Evolutionary conservation across 768 basidiomycete genomes (phyloP).

Genomic region (Inosperma sp.): DNA sequence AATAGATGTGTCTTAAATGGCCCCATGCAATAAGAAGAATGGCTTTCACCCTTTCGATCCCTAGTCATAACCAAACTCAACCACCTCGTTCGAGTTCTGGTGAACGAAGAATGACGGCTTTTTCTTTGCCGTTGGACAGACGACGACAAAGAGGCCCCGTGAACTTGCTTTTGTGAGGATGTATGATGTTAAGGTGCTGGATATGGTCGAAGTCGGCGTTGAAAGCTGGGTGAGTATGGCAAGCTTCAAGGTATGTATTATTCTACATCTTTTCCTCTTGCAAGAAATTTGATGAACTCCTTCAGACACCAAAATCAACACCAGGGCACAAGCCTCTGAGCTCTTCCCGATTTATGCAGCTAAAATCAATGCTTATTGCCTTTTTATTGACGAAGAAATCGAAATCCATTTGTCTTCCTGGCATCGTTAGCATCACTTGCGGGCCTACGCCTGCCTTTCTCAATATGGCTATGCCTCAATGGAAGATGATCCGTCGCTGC

Average conservation of each 20-base stretch:
- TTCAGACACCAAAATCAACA: slow-evolving; percentile 83
- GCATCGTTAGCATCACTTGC: slow-evolving; percentile 76
- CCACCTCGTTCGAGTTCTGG: slow-evolving; percentile 84
- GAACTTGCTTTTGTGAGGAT: slow-evolving; percentile 80
- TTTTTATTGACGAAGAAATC: slow-evolving; percentile 86
- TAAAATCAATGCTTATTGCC: slow-evolving; percentile 89
- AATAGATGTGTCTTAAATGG: slow-evolving; percentile 88
- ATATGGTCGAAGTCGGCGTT: slow-evolving; percentile 94
- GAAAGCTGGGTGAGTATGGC: slow-evolving; percentile 75
- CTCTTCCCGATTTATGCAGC: slow-evolving; percentile 88
- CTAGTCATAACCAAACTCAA: slow-evolving; percentile 24
- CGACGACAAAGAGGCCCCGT: slow-evolving; percentile 91
- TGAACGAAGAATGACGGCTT: slow-evolving; percentile 89
- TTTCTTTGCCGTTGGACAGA: slow-evolving; percentile 85
- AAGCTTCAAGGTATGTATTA: slow-evolving; percentile 69
- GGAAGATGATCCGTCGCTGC: slow-evolving; percentile 49
- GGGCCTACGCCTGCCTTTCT: slow-evolving; percentile 58
- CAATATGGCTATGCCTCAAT: slow-evolving; percentile 37
- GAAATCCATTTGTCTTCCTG: slow-evolving; percentile 79
- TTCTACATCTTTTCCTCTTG: not conserved
- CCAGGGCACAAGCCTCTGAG: slow-evolving; percentile 90
- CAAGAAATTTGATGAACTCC: not conserved
- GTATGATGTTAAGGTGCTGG: slow-evolving; percentile 81
- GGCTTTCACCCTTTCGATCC: slow-evolving; percentile 87
- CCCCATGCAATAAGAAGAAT: slow-evolving; percentile 92